Base-by-base conservation (phyloP, 805 yeast genomes). In the Clavispora phyllophila region DNA sequence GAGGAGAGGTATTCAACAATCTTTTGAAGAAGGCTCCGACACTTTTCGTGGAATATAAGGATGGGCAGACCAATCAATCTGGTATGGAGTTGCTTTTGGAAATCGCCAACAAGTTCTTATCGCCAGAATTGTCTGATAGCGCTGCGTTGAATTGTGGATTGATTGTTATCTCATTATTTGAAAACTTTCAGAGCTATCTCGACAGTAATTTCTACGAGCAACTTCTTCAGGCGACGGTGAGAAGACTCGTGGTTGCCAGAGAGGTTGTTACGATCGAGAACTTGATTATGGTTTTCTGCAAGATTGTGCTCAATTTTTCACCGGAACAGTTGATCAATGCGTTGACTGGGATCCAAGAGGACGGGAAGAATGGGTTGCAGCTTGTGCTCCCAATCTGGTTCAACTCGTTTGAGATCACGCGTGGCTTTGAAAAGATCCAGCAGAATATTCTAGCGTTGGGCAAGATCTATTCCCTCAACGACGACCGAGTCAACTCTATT, bases 71-170 rank as follows among this genome's bases (percentile, higher is more conserved):
- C 6, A 57, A 52, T 12, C 60, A 65, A 36, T 51, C 74, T 1
- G 87, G 87, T 0, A 62, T 77, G 41, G 72, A 79, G 14, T 65
- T 73, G 2, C 69, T 87, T n/a, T 64, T 93, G 14, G 70, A 73
- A 25, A 77, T 84, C 12, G 80, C 84, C 2, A 77, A 86, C 3
- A 81, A 81, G 54, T 76, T 88, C 40, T 70, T 91, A 25, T 78
- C 85, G 1, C 87, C 95, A 0, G 70, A 72, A 7, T 68, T 86
- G 43, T 75, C 84, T 13, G 97, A 89, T 51, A 76, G 84, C 35
- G 96, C 96, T 0, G 90, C 95, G 1, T 72, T 82, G 63, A 83
- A 85, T 44, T 77, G 87, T 35, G 97, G 91, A 10, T 66, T 73
- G 7, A 74, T 86, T 18, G 80, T 85, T 2, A 69, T 76, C 9